Evolutionary conservation across 768 basidiomycete genomes (phyloP).

Genomic region (Psilocybe subaeruginosa): DNA sequence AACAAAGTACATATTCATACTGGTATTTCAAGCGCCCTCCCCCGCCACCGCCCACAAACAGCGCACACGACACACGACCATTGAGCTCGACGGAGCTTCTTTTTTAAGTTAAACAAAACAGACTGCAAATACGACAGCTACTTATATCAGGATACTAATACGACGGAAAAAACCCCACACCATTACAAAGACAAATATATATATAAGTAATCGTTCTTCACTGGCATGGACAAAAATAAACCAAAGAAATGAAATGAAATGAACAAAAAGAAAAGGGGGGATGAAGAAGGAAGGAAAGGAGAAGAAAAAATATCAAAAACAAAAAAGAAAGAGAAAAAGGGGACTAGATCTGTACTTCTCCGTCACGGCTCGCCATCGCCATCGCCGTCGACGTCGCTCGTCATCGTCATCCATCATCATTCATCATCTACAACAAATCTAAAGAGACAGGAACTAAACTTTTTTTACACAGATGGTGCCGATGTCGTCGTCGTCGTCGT

Average conservation of each 20-base stretch:
- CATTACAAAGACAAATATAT: conserved; percentile 24
- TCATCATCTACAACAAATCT: conserved; percentile 14
- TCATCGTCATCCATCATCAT: conserved; percentile 2
- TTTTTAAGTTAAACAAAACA: conserved; percentile 8
- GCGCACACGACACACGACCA: not conserved
- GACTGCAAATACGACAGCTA: conserved; percentile 8
- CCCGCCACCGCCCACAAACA: not conserved
- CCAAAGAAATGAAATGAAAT: conserved; percentile 11
- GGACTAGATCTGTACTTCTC: conserved; percentile 3
- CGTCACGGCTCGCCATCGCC: not conserved
- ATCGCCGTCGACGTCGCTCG: conserved; percentile 1
- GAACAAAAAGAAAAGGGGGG: conserved; percentile 1
- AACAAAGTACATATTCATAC: no score
- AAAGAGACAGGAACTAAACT: conserved; percentile 1
- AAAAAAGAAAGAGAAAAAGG: conserved; percentile 9
- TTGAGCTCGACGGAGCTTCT: not conserved
- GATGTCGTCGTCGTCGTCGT: conserved; percentile 13
- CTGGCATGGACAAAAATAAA: not conserved
- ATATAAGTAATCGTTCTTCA: conserved; percentile 22
- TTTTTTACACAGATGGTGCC: conserved; percentile 17
- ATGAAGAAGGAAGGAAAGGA: conserved; percentile 10
- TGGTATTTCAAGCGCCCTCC: no score
- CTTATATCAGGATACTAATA: conserved; percentile 11
- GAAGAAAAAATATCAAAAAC: conserved; percentile 10
- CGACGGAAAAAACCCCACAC: conserved; percentile 5